Base-by-base conservation (phyloP, 208 protist species). In the Lotmaria passim region DNA sequence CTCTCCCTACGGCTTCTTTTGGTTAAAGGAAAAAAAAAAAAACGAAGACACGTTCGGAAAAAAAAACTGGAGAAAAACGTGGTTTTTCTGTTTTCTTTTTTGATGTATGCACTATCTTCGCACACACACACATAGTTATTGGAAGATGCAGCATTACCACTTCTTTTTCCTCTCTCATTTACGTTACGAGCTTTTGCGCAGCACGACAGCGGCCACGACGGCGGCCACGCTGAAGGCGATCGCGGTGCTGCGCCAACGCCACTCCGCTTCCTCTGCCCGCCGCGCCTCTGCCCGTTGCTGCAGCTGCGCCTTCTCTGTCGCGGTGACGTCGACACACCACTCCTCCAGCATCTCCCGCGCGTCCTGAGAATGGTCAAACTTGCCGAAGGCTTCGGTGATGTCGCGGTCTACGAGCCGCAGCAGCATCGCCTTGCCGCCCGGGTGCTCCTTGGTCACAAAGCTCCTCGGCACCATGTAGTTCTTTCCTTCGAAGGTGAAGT, bases 301-400 rank as follows among this genome's bases (percentile, higher is more conserved):
- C 39, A 71, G 53, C 11, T 38, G 33, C 26, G 31, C 33, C 44
- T 62, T 48, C 51, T 62, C 53, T 8, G 19, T 39, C 36, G n/a
- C 0, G 11, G 56, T 34, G 28, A 58, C 46, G 43, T 56, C 46
- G 57, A 58, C 63, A 26, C 57, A 70, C 62, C 68, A 85, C 66
- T 67, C 38, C 48, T 67, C 47, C 39, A 84, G 38, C 56, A 75
- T 75, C 60, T 63, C 68, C 30, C 59, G 21, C 10, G 79, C 79
- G 15, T 79, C 79, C 24, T 61, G 7, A 2, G 80, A 80, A 62
- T 85, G 80, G 21, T 58, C 72, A 15, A 33, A n/a, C 15, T 79
- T 62, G 24, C 71, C 63, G 43, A 85, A 85, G 12, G 67, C 75
- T 28, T 78, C 58, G 24, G 75, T 85, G 30, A 85, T 82, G 58